Evolutionary conservation across 2,329 filamentous ascomycete species (phyloP).

Genomic region (Aspergillus piperis): DNA sequence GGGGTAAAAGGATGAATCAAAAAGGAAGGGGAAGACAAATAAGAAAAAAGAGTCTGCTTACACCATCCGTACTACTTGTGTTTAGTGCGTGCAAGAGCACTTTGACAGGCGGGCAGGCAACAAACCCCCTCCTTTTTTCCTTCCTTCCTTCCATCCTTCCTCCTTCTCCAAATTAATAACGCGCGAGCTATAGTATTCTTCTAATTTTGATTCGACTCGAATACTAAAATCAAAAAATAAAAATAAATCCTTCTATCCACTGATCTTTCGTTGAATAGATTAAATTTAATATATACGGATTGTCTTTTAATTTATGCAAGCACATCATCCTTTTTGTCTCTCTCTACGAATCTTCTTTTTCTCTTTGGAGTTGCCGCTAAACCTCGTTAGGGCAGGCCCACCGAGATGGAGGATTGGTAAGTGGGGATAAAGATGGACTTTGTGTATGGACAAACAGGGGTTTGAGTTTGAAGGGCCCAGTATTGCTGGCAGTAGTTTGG

Average conservation of each 20-base stretch:
- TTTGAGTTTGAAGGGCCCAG: conserved; percentile 18
- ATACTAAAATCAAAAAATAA: neutral
- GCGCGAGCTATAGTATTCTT: neutral
- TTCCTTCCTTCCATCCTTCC: too few relatives aligned
- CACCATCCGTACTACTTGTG: too few relatives aligned
- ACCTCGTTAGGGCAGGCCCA: neutral
- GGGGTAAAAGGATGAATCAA: too few relatives aligned
- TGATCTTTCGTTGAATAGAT: neutral
- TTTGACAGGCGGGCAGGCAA: neutral
- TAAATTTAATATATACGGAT: neutral
- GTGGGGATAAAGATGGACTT: neutral
- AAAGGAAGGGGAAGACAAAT: too few relatives aligned
- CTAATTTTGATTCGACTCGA: neutral
- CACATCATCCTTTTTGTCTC: neutral
- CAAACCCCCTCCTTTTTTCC: too few relatives aligned
- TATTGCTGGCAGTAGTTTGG: neutral
- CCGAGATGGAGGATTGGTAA: neutral
- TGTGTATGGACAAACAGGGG: conserved; percentile 18
- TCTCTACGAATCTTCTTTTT: neutral
- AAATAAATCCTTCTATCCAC: neutral
- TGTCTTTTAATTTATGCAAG: neutral
- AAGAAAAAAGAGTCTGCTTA: too few relatives aligned
- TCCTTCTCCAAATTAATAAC: neutral
- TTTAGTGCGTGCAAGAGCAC: too few relatives aligned
- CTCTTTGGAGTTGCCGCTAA: neutral